Base-by-base conservation (phyloP, 73 alveolate genomes). In the Paramecium octaurelia region DNA sequence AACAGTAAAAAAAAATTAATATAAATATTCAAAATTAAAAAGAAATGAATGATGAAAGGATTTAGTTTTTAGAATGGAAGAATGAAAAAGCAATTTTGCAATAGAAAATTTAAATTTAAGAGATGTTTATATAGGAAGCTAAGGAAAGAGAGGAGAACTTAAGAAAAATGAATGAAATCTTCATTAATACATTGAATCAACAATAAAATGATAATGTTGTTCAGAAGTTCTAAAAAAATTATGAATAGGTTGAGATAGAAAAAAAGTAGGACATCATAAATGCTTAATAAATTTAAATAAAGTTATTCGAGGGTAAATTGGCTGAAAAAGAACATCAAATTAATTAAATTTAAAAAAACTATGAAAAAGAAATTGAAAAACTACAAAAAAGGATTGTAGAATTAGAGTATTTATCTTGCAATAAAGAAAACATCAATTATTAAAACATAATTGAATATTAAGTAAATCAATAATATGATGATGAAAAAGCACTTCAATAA, bases 111-210 rank as follows among this genome's bases (percentile, higher is more conserved):
- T 71, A 87, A 21, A 12, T 87, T 38, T 64, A 87, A 35, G 93
- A 87, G 31, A 87, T 36, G 88, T 59, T 34, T 42, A 68, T 87
- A 35, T 64, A 68, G 12, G 89, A 87, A 23, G 58, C 88, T 9
- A 87, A 87, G 29, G 88, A 73, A 36, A 87, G 93, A 87, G 93
- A 87, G 40, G 88, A 87, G 50, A 87, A 87, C 71, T 68, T 87
- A 31, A 87, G 76, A 68, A 87, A 64, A 40, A 87, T 87, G 89
- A 87, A 87, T 87, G 93, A 87, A 43, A 64, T 86, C 27, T 68
- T 87, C 14, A 60, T 87, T 27, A 77, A 42, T 24, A 58, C 93
- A 8, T 31, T 86, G 14, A 57, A 75, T 31, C 84, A 40, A 57
- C n/a, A 54, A 54, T 54, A 73, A 18, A 64, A 50, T 36, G 93